Conservation (phyloP, 2,329 filamentous ascomycete species). For the Aspergillus calidoustus region DNA sequence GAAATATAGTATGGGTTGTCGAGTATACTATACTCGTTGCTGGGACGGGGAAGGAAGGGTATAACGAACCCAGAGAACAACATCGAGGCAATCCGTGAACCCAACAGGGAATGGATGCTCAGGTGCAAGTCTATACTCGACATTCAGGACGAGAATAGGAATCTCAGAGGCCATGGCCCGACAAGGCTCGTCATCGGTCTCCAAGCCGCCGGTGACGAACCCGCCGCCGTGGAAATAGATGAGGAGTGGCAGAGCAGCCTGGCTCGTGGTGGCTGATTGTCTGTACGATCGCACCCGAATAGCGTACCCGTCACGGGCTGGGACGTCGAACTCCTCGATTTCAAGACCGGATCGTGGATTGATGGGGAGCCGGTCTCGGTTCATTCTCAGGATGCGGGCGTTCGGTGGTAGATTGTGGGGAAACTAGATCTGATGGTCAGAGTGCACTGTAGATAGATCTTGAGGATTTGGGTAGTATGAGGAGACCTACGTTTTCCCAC, state of each 20-base stretch:
- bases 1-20: not conserved
- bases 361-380: constrained; percentile 18
- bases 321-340: constrained; percentile 22
- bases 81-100: constrained; percentile 55
- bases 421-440: constrained; percentile 13
- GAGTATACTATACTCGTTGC: not conserved
- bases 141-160: constrained; percentile 51
- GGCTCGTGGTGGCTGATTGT: not conserved
- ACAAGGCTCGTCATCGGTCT: constrained; percentile 49
- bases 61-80: constrained; percentile 45
- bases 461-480: not conserved
- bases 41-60: not conserved
- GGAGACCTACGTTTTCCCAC: constrained; percentile 22
- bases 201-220: constrained; percentile 50
- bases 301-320: constrained; percentile 19
- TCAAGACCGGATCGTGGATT: constrained; percentile 17
- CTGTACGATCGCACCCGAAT: constrained; percentile 22
- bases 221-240: constrained; percentile 49
- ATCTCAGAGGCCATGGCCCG: constrained; percentile 43
- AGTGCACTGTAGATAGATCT: not conserved
- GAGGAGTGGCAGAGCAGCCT: constrained; percentile 18
- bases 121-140: constrained; percentile 58
- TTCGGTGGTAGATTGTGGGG: constrained; percentile 21
- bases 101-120: constrained; percentile 56
- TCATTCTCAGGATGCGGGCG: constrained; percentile 17